Evolutionary conservation across 2,329 filamentous ascomycete genomes (phyloP), one percentile per base, ranked within the genome.

Genomic region (Annulohypoxylon truncatum): DNA sequence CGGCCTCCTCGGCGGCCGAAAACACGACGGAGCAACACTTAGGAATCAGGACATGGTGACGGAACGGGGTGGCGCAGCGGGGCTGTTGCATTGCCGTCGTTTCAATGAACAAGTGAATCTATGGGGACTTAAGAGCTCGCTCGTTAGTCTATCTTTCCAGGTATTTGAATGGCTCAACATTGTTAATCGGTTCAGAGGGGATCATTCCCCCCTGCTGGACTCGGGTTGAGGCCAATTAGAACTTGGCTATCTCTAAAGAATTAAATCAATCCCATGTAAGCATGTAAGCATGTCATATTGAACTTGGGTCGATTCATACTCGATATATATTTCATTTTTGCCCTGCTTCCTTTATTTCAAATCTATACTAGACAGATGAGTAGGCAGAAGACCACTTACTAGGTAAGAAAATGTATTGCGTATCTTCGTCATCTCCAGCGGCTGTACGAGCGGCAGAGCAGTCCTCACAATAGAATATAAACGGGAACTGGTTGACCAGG

Each of bases 1-100:
- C 54, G 64, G 64, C 9, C 29, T 51, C 64, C 64, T 56, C 59
- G 59, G 59, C 50, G 35, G 46, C 64, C 59, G 59, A 63, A 24
- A 53, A 53, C 12, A 38, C 20, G 54, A 42, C 31, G 33, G 15
- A 15, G 33, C 9, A 38, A 20, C 18, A 20, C 15, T 38, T 18
- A 51, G 35, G 47, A 22, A 20, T 38, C 44, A 33, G 29, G 47
- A 40, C 53, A 48, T 33, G 48, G 29, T 31, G 13, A 50, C 47
- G 48, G 40, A 18, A 15, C 47, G 48, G 47, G 20, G 54, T 53
- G 61, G 61, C 53, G 54, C 53, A 58, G 47, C 48, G 28, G 28
- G 8, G 35, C 33, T 52, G 35, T 31, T n/a, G 18, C 15, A 18
- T 51, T 42, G 2, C 33, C 46, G 55, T 28, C 24, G 26, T 46